phyloP scores from a whole-genome alignment of 768 basidiomycete species.

The Pulveroboletus ravenelii region DNA sequence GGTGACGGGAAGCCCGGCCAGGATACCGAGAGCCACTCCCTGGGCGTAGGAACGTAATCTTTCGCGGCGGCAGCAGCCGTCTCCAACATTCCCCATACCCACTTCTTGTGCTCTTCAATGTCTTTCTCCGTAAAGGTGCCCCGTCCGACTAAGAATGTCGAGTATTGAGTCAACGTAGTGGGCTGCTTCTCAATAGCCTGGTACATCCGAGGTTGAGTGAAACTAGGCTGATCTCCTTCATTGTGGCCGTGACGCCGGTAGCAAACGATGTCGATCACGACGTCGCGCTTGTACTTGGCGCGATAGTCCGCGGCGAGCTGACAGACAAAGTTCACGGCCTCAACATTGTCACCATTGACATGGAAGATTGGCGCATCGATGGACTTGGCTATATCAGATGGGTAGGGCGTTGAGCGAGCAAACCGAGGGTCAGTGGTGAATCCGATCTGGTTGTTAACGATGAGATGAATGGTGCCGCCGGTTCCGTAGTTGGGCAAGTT shows the following conservation, averaged over 20 bases:
- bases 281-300: constrained; percentile 98
- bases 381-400: constrained; percentile 96
- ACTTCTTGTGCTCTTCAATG: constrained; percentile 96
- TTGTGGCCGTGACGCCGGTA: constrained; percentile 99
- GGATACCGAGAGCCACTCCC: constrained; percentile 96
- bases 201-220: constrained; percentile 99
- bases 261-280: constrained; percentile 97
- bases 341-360: constrained; percentile 97
- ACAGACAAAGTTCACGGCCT: constrained; percentile 98
- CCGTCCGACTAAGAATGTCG: constrained; percentile 84
- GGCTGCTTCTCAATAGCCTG: constrained; percentile 92
- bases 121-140: constrained; percentile 94
- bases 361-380: constrained; percentile 99
- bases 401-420: constrained; percentile 95
- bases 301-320: constrained; percentile 98
- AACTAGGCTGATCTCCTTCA: constrained; percentile 97
- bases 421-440: constrained; percentile 99
- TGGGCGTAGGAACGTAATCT: constrained; percentile 90
- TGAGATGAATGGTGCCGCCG: constrained; percentile 96
- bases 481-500: constrained; percentile 94
- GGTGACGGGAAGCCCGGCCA: constrained; percentile 99
- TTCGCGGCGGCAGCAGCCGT: constrained; percentile 91
- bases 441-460: constrained; percentile 99
- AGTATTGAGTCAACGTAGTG: constrained; percentile 87
- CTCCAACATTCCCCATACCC: constrained; percentile 99